A percentile compares a stretch with the other conserved stretches of the same genome.
These are phyloP conservation scores for Suhomyces sp. DNA, from an alignment of 805 yeast genomes.

Conservation along the genomic window DNA sequence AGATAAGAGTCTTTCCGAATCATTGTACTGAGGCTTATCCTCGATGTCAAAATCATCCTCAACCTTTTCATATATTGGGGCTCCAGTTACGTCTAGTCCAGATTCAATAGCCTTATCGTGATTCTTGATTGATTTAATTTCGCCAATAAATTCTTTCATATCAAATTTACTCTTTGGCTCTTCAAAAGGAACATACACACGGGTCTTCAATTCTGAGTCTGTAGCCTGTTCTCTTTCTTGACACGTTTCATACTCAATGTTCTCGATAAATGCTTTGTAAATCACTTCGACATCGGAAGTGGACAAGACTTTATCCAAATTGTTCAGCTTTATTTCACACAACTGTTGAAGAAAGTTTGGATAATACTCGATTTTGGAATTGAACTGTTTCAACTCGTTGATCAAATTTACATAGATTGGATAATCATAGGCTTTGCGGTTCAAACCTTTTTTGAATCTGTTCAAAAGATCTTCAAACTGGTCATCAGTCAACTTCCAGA, in stretches of 20 bases:
- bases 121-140: conserved; percentile 1
- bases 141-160: conserved; percentile 15
- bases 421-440: conserved; percentile 8
- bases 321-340: conserved; percentile 12
- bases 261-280: conserved; percentile 19
- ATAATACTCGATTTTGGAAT: conserved; percentile 17
- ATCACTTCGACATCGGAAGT: conserved; percentile 15
- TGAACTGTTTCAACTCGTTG: conserved; percentile 13
- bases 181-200: conserved; percentile 3
- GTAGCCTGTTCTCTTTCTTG: neutral
- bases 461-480: conserved; percentile 12
- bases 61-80: neutral
- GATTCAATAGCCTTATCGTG: neutral
- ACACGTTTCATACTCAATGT: conserved; percentile 13
- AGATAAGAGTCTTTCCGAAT: conserved; percentile 17
- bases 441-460: conserved; percentile 5
- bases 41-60: neutral
- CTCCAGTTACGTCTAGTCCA: neutral
- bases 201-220: neutral
- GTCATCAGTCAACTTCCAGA: conserved; percentile 12
- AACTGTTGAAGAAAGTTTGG: conserved; percentile 19
- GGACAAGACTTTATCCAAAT: conserved; percentile 6
- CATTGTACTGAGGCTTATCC: conserved; percentile 11
- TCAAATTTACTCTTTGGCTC: conserved; percentile 15
- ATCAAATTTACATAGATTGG: conserved; percentile 11